Evolutionary conservation across 2,329 filamentous ascomycete species (phyloP).

Genomic region (Cytospora schulzeri): DNA sequence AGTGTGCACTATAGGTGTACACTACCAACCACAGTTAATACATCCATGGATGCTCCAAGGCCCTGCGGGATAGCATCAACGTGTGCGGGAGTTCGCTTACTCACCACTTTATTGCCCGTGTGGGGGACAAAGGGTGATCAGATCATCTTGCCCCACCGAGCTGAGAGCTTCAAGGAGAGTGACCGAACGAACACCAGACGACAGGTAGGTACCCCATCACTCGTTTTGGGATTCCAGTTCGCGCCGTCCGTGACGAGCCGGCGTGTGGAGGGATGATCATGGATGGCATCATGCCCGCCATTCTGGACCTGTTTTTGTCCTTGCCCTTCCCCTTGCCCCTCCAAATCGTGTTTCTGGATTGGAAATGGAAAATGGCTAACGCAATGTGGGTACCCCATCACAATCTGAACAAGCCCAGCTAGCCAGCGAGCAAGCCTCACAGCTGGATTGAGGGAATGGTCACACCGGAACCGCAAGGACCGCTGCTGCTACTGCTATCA

Average conservation of each 20-base stretch:
- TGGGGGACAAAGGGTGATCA: background rate
- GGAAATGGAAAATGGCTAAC: background rate
- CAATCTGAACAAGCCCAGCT: background rate
- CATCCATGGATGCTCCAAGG: too few relatives aligned
- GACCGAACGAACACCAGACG: background rate
- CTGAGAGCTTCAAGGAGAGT: background rate
- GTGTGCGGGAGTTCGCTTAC: conserved; percentile 15
- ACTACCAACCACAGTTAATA: background rate
- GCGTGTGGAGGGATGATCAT: too few relatives aligned
- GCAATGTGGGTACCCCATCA: background rate
- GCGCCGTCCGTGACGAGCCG: too few relatives aligned
- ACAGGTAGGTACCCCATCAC: too few relatives aligned
- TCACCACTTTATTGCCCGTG: conserved; percentile 14
- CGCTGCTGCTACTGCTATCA: background rate
- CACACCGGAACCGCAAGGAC: background rate
- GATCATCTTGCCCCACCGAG: background rate
- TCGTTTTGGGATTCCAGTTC: background rate
- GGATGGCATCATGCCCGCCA: background rate
- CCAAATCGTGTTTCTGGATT: too few relatives aligned
- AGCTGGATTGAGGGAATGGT: conserved; percentile 1
- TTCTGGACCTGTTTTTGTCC: background rate
- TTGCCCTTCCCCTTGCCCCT: too few relatives aligned
- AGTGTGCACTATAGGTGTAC: background rate
- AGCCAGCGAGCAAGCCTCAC: background rate
- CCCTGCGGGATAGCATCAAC: background rate